phyloP scores from a whole-genome alignment of 768 basidiomycete species.

The Lactifluus hygrophoroides region DNA sequence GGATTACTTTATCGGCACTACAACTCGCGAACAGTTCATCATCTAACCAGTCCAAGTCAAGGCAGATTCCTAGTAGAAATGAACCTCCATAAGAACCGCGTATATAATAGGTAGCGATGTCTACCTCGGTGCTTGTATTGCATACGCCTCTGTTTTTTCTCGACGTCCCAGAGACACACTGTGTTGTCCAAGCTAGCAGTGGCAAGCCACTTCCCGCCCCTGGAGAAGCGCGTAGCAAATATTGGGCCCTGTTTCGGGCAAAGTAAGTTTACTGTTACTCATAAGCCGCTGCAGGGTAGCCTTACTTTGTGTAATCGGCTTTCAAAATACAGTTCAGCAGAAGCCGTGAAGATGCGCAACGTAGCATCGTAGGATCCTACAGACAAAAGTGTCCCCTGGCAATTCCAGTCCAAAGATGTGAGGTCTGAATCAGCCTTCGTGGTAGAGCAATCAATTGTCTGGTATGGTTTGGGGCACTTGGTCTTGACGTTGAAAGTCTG shows the following conservation, averaged over 20 bases:
- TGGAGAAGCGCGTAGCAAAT: constrained; percentile 72
- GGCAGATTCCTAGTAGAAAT: constrained; percentile 49
- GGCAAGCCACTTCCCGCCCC: constrained; percentile 59
- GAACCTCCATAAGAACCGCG: background rate
- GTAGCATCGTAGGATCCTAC: constrained; percentile 71
- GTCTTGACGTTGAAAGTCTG: constrained; percentile 26
- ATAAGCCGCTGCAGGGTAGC: background rate
- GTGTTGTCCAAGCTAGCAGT: constrained; percentile 75
- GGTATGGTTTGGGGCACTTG: constrained; percentile 27
- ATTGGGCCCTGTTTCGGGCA: constrained; percentile 53
- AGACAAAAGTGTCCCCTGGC: constrained; percentile 63
- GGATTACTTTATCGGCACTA: constrained; percentile 58
- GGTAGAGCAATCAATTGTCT: constrained; percentile 42
- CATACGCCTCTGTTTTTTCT: constrained; percentile 47
- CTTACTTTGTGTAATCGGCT: constrained; percentile 59
- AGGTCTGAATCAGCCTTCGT: constrained; percentile 48
- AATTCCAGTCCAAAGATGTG: constrained; percentile 72
- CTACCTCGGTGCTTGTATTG: constrained; percentile 66
- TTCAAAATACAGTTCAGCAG: constrained; percentile 55
- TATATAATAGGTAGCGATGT: constrained; percentile 7
- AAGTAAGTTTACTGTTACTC: background rate
- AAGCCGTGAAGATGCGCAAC: constrained; percentile 55
- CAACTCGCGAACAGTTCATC: constrained; percentile 64
- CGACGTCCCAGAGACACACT: constrained; percentile 71
- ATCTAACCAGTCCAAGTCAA: constrained; percentile 76